Evolutionary conservation across 345 rosid genomes (phyloP).

Genomic region (Hibiscus tridactylites): DNA sequence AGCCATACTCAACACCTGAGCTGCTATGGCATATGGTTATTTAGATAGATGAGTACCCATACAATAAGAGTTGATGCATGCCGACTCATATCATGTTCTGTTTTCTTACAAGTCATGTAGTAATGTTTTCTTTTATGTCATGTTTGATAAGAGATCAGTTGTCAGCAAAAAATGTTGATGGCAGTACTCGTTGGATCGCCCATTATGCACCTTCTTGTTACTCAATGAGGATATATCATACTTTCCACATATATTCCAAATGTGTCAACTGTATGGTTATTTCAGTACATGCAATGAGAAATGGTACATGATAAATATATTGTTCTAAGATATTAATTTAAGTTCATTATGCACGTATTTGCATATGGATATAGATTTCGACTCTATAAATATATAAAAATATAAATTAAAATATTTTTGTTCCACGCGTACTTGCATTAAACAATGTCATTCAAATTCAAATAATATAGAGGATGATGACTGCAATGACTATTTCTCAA

Average conservation of each 20-base stretch:
- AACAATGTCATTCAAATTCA: too few relatives aligned
- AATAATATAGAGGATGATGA: too few relatives aligned
- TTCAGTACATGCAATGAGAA: too few relatives aligned
- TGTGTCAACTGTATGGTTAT: neutral
- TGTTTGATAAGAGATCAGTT: neutral
- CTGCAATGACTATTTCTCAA: too few relatives aligned
- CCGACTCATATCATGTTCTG: neutral
- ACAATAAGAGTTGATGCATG: constrained; percentile 10
- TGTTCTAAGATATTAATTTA: too few relatives aligned
- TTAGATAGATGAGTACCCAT: neutral
- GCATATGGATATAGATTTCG: too few relatives aligned
- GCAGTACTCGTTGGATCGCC: neutral
- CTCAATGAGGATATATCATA: neutral
- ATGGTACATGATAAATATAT: too few relatives aligned
- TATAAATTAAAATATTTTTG: too few relatives aligned
- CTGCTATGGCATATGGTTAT: neutral
- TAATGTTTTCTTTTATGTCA: neutral
- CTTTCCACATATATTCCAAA: neutral
- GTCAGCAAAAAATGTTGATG: neutral
- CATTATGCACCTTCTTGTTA: neutral
- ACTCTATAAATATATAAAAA: too few relatives aligned
- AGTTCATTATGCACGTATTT: too few relatives aligned
- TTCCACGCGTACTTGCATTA: too few relatives aligned
- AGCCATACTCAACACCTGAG: neutral
- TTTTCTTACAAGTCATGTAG: too few relatives aligned